Evolutionary conservation across 2,329 filamentous ascomycete genomes (phyloP).

Genomic region (Aspergillus tamarii): DNA sequence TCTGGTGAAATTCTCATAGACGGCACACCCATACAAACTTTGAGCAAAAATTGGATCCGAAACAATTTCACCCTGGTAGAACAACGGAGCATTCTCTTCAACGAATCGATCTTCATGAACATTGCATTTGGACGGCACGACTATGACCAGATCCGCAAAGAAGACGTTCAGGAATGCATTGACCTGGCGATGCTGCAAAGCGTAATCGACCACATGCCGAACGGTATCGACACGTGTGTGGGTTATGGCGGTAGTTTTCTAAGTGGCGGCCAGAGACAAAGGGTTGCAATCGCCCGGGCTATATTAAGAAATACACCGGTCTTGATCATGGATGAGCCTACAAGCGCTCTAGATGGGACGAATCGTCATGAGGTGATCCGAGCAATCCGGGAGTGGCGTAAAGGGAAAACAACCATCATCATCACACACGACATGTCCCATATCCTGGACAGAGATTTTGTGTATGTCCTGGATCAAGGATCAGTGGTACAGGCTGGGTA

Average conservation of each 20-base stretch:
- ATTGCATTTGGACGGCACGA: constrained; percentile 69
- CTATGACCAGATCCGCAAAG: constrained; percentile 52
- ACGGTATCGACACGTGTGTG: constrained; percentile 72
- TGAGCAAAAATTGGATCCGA: constrained; percentile 74
- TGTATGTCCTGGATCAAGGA: constrained; percentile 77
- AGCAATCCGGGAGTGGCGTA: constrained; percentile 75
- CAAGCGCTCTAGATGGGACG: constrained; percentile 79
- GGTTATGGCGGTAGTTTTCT: constrained; percentile 70
- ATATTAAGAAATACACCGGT: constrained; percentile 76
- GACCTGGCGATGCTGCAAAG: constrained; percentile 70
- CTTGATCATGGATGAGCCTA: constrained; percentile 85
- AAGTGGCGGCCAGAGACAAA: constrained; percentile 84
- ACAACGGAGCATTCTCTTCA: constrained; percentile 79
- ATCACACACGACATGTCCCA: constrained; percentile 88
- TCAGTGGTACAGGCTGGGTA: constrained; percentile 70
- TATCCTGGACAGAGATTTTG: constrained; percentile 71
- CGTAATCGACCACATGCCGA: constrained; percentile 67
- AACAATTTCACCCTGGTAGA: constrained; percentile 79
- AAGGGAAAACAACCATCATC: constrained; percentile 82
- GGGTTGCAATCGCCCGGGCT: constrained; percentile 78
- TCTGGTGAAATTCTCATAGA: constrained; percentile 72
- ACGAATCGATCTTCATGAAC: constrained; percentile 77
- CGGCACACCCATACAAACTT: constrained; percentile 59
- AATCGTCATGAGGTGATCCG: constrained; percentile 72
- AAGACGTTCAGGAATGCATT: constrained; percentile 65